Evolutionary conservation across 768 basidiomycete species (phyloP).

Genomic region (Leucosporidium scottii): DNA sequence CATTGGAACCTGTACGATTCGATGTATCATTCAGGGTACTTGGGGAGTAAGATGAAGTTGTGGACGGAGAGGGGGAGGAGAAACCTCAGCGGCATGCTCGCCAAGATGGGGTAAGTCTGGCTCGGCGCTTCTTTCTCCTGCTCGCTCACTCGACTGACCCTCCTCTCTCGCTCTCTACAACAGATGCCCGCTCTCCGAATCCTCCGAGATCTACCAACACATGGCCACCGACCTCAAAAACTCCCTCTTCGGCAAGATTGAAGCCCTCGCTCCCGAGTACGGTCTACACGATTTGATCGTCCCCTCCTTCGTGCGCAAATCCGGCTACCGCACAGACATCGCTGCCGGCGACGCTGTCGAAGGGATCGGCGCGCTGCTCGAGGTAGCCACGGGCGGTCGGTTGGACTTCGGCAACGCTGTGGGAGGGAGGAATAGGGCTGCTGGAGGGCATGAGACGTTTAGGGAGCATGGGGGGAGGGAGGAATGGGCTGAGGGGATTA

Average conservation of each 20-base stretch:
- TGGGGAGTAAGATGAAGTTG: constrained; percentile 87
- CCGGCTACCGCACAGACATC: constrained; percentile 79
- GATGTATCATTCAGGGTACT: constrained; percentile 95
- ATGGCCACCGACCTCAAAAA: constrained; percentile 95
- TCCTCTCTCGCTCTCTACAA: not conserved
- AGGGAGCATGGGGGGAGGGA: constrained; percentile 37
- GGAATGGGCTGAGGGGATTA: constrained; percentile 52
- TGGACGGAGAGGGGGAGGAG: constrained; percentile 94
- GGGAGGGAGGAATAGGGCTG: not conserved
- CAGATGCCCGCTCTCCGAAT: constrained; percentile 63
- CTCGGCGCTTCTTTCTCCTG: not conserved
- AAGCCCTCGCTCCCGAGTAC: constrained; percentile 86
- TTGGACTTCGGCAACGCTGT: constrained; percentile 56
- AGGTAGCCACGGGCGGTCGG: constrained; percentile 81
- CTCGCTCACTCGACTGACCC: not conserved
- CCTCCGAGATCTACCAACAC: constrained; percentile 84
- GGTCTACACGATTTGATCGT: constrained; percentile 88
- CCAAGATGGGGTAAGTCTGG: constrained; percentile 84
- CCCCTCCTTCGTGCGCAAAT: constrained; percentile 85
- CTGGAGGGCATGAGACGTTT: constrained; percentile 20
- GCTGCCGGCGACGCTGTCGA: constrained; percentile 92
- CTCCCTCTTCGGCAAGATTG: constrained; percentile 68
- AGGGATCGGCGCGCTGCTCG: constrained; percentile 73
- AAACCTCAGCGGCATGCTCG: constrained; percentile 77
- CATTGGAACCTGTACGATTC: constrained; percentile 98